Base-by-base conservation (phyloP, 371 early-diverging fungal species). In the Rhizoclosmatium hyalinum region DNA sequence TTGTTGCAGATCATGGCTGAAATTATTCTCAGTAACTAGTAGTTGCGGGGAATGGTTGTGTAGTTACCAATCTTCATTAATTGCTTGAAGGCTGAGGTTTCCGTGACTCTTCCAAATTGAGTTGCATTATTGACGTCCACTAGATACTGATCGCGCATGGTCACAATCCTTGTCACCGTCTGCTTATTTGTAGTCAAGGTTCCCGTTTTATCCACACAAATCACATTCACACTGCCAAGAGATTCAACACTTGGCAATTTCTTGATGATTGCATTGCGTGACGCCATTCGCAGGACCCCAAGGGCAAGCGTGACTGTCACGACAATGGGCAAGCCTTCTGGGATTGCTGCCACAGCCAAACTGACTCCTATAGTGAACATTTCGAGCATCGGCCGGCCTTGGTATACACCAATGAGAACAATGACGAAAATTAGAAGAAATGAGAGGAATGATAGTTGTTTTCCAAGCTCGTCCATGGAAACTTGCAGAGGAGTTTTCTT, bases 301-400 rank as follows among this genome's bases (percentile, higher is more conserved):
- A 94, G 81, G 0, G 95, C 96, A 72, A 97, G 84, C 0, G 96
- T 94, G 14, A 97, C 94, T 0, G 96, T 94, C 41, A 97, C 94
- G 17, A 94, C 94, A 75, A 96, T 93, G 19, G 97, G 96, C 46
- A 98, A 84, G 1, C 96, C 95, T 79, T 96, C 97, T 0, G 98
- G 98, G 55, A 97, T 96, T 70, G 96, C 97, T 47, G 97, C 95
- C 0, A 97, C 96, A 1, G 96, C 95, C 72, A 96, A 84, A 87
- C 91, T 90, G 43, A 96, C 92, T 73, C 93, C 93, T 73, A 96
- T 95, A 24, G 96, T 96, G 78, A 96, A 96, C 96, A 96, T 96
- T 78, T 97, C 96, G 55, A 98, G 84, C 92, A 92, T 92, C n/a
- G 84, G 84, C 57, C 93, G 90, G 54, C 94, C 93, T 81, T 96